Conservation (phyloP, 1,139 yeast species). For the Protomyces pachydermus region DNA sequence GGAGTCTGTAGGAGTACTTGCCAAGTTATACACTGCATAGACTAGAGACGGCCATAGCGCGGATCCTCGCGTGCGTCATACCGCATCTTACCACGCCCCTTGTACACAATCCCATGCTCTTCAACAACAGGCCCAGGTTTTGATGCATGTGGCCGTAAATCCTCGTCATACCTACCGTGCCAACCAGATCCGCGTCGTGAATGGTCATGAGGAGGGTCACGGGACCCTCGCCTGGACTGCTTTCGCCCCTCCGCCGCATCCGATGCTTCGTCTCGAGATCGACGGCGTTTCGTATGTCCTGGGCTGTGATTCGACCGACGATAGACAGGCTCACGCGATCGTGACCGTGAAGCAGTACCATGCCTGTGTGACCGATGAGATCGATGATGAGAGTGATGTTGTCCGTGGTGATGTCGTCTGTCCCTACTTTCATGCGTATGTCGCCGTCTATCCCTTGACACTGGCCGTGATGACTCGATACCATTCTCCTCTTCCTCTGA, state of each 20-base stretch:
- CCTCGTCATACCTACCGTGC: not conserved
- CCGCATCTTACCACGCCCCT: constrained; percentile 21
- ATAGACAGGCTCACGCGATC: not conserved
- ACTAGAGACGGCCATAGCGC: constrained; percentile 8
- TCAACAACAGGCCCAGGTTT: not conserved
- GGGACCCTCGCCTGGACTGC: not conserved
- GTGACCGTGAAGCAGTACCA: not conserved
- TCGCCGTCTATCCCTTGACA: not conserved
- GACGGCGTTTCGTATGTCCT: not conserved
- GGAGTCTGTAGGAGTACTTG: not conserved
- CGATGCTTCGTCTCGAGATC: not conserved
- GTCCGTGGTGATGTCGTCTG: not conserved
- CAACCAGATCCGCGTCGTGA: not conserved
- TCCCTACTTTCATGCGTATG: not conserved
- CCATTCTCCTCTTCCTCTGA: not conserved
- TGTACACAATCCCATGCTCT: constrained; percentile 7
- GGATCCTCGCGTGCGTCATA: not conserved
- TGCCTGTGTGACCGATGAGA: not conserved
- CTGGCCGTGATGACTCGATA: not conserved
- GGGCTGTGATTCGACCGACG: not conserved
- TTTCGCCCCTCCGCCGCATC: not conserved
- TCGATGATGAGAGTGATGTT: not conserved
- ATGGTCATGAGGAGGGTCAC: not conserved
- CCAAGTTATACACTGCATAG: too few relatives aligned
- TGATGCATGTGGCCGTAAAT: not conserved